Evolutionary conservation across 257 asterid species (phyloP).

Genomic region (Solanum stenotomum): DNA sequence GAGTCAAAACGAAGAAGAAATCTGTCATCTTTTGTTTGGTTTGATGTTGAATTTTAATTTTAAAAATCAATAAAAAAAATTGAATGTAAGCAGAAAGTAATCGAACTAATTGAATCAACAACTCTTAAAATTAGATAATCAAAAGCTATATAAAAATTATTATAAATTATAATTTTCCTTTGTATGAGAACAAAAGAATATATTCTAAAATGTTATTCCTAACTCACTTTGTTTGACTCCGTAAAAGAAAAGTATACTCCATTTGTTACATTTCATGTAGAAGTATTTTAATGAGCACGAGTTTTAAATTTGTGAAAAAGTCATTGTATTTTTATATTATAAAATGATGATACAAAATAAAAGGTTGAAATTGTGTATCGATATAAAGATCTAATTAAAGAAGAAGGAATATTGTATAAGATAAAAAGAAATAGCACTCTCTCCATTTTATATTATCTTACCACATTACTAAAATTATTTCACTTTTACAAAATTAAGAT

Average conservation of each 20-base stretch:
- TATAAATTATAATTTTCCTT: not conserved
- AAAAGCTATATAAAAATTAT: not conserved
- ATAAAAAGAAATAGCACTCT: not conserved
- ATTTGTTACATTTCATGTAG: not conserved
- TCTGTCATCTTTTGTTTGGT: not conserved
- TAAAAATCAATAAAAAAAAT: not conserved
- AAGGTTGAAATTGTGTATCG: not conserved
- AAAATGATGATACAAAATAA: not conserved
- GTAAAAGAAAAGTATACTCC: not conserved
- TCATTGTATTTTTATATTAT: not conserved
- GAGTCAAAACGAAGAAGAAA: not conserved
- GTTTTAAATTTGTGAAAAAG: not conserved
- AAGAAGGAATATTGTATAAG: not conserved
- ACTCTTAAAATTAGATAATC: not conserved
- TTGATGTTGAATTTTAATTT: not conserved
- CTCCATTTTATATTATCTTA: not conserved
- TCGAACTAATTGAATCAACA: not conserved
- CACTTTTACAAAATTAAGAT: too few species aligned
- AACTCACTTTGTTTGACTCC: not conserved
- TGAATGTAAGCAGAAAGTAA: too few species aligned
- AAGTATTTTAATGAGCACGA: not conserved
- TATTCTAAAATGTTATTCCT: not conserved
- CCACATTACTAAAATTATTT: too few species aligned
- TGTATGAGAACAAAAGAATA: not conserved
- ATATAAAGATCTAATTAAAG: not conserved